Conservation (phyloP, 2,329 filamentous ascomycete genomes). For the Byssothecium circinans region DNA sequence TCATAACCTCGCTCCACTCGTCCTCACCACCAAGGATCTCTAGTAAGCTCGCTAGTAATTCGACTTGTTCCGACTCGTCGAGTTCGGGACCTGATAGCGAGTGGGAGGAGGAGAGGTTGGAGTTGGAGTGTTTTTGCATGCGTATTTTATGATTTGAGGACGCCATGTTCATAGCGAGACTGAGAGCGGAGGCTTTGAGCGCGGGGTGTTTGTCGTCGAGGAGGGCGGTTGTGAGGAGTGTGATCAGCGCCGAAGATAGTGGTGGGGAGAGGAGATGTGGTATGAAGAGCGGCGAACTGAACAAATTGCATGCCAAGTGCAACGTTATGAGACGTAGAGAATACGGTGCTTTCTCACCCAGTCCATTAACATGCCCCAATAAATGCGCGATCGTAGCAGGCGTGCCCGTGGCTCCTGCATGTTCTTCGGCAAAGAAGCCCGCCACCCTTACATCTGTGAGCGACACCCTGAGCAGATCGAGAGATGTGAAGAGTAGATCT, state of each 20-base stretch:
- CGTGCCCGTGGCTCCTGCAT: slow-evolving; percentile 51
- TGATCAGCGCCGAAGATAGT: slow-evolving; percentile 60
- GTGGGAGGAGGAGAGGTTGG: slow-evolving; percentile 14
- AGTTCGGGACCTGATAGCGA: slow-evolving; percentile 45
- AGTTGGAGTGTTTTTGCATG: slow-evolving; percentile 52
- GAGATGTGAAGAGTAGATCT: slow-evolving; percentile 73
- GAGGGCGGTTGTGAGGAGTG: slow-evolving; percentile 75
- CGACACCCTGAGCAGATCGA: slow-evolving; percentile 82
- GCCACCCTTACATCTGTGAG: slow-evolving; percentile 78
- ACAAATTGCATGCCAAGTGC: slow-evolving; percentile 83
- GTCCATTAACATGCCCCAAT: slow-evolving; percentile 57
- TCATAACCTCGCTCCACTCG: slow-evolving; percentile 66
- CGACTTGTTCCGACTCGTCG: slow-evolving; percentile 71
- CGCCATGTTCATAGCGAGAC: slow-evolving; percentile 80
- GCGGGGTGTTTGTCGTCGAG: slow-evolving; percentile 74
- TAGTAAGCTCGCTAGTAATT: slow-evolving; percentile 77
- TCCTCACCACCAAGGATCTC: slow-evolving; percentile 66
- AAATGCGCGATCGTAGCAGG: slow-evolving; percentile 58
- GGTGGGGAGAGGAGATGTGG: slow-evolving; percentile 59
- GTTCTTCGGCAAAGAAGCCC: slow-evolving; percentile 80
- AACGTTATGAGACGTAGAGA: slow-evolving; percentile 79
- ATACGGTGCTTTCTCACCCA: slow-evolving; percentile 66
- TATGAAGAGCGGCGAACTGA: slow-evolving; percentile 72
- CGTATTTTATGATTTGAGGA: slow-evolving; percentile 69
- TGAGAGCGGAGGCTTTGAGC: slow-evolving; percentile 78